Base-by-base conservation (phyloP, 1,139 yeast species). In the Hemisphaericaspora xylofermentans region DNA sequence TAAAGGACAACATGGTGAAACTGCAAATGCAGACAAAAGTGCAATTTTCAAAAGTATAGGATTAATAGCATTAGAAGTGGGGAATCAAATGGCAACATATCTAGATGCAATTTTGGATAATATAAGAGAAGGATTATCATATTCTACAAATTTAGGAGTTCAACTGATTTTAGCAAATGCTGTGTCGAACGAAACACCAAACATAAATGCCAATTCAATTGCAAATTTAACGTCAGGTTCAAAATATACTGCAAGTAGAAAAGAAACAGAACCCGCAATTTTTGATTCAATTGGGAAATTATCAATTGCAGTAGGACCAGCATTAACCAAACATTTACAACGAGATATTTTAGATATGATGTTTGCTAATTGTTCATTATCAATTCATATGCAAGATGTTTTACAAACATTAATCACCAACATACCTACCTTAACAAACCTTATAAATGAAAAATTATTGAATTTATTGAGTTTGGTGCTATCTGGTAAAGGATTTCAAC, bases 301-400 rank as follows among this genome's bases (percentile, higher is more conserved):
- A 37, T 91, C 96, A 0, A 76, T 78, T 18, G 95, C 98, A 0
- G 89, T 91, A 10, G 98, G 97, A 0, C 95, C 96, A n/a, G 95
- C 96, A 1, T 70, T 93, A 41, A 86, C 97, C 0, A 91, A 91
- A 57, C 93, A 88, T 57, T 68, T 93, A 46, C 93, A 89, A 49
- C 75, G 84, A 48, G 95, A 88, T 53, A 77, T 91, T 18, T 66
- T 93, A 43, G 94, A 85, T 50, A 74, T 86, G 69, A 77, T 91
- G 66, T 76, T 93, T 53, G 78, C 71, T 36, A 71, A 85, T 41
- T 88, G 96, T 49, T 88, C 96, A 0, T 72, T 93, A 38, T 85
- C 93, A 16, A 84, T 78, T 46, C 83, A 86, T 48, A 80, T 91
- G 80, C 82, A 88, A 56, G 80, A 81, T 44, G 88, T 94, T 10